A percentile compares a stretch with the other conserved stretches of the same genome.
These are phyloP conservation scores for Posidonia australis DNA, from an alignment of 106 monocot genomes.

Conservation along the genomic window DNA sequence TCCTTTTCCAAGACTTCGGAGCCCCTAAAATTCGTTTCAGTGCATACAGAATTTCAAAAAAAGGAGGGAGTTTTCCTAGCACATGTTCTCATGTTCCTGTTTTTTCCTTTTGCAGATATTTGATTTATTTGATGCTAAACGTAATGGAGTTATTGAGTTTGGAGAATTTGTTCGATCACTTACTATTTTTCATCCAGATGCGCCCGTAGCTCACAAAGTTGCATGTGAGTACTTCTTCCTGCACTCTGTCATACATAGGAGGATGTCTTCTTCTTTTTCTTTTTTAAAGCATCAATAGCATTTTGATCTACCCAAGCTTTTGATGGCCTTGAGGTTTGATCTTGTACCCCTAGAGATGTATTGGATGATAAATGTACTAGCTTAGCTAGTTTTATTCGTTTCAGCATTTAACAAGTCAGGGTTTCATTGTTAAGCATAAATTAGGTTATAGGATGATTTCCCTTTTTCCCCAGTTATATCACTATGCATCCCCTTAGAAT, in stretches of 20 bases:
- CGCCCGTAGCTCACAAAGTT: constrained; percentile 50
- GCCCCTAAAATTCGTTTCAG: not conserved
- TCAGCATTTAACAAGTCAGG: too few relatives aligned
- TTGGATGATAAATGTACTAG: too few relatives aligned
- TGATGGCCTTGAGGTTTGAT: too few relatives aligned
- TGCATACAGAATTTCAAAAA: not conserved
- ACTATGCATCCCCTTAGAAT: not conserved
- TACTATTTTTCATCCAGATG: constrained; percentile 70
- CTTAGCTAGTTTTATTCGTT: too few relatives aligned
- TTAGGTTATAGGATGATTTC: too few relatives aligned
- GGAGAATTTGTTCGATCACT: constrained; percentile 87
- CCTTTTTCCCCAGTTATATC: not conserved
- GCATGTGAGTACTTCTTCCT: constrained; percentile 39
- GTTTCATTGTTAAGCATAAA: too few relatives aligned
- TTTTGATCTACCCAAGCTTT: too few relatives aligned
- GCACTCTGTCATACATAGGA: too few relatives aligned
- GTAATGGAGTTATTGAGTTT: constrained; percentile 83
- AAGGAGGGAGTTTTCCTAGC: too few relatives aligned
- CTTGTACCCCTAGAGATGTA: too few relatives aligned
- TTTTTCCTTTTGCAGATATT: not conserved
- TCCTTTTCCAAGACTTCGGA: too few relatives aligned
- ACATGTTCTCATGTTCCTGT: not conserved
- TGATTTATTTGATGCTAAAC: constrained; percentile 37
- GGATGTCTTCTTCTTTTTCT: not conserved
- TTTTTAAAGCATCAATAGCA: not conserved